A percentile compares a stretch with the other conserved stretches of the same genome.
These are phyloP conservation scores for Ampelocalamus luodianensis DNA, from an alignment of 176 grass and related monocot species.

Conservation along the genomic window DNA sequence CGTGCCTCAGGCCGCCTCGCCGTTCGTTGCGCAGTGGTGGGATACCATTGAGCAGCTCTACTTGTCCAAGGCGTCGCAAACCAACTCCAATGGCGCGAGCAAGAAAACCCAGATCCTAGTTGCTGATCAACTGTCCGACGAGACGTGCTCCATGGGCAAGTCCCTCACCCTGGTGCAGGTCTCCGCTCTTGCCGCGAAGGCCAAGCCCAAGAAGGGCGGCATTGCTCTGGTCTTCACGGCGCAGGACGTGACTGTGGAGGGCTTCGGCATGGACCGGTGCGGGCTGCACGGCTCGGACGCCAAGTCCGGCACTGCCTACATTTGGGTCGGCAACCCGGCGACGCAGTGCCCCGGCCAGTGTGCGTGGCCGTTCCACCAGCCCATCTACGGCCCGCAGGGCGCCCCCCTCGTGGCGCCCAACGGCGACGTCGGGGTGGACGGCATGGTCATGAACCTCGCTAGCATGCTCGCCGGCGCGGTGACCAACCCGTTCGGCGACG, in stretches of 20 bases:
- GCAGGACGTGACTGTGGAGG: constrained; percentile 63
- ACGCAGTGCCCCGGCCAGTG: constrained; percentile 77
- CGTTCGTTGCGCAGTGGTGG: constrained; percentile 74
- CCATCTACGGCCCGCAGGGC: constrained; percentile 60
- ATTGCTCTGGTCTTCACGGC: constrained; percentile 69
- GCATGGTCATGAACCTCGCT: constrained; percentile 75
- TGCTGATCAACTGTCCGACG: constrained; percentile 54
- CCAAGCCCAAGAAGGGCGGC: constrained; percentile 33
- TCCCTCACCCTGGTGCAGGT: constrained; percentile 60
- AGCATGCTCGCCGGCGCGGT: constrained; percentile 61
- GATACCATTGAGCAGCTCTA: constrained; percentile 69
- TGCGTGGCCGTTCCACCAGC: constrained; percentile 91
- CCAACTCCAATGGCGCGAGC: neutral
- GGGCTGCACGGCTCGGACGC: constrained; percentile 61
- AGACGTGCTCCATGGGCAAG: constrained; percentile 56
- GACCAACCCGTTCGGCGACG: constrained; percentile 76
- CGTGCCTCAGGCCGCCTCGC: constrained; percentile 32
- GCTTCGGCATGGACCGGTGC: constrained; percentile 68
- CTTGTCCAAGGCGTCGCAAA: constrained; percentile 50
- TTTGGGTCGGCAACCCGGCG: constrained; percentile 69
- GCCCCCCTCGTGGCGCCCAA: constrained; percentile 65
- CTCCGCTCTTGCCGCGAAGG: constrained; percentile 48
- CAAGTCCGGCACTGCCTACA: constrained; percentile 48
- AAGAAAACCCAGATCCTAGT: constrained; percentile 47
- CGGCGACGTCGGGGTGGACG: constrained; percentile 69